Percentiles rank a stretch among this genome's conserved stretches.
phyloP scores from a whole-genome alignment of 371 early-diverging fungal species.

The Apophysomyces trapeziformis region DNA sequence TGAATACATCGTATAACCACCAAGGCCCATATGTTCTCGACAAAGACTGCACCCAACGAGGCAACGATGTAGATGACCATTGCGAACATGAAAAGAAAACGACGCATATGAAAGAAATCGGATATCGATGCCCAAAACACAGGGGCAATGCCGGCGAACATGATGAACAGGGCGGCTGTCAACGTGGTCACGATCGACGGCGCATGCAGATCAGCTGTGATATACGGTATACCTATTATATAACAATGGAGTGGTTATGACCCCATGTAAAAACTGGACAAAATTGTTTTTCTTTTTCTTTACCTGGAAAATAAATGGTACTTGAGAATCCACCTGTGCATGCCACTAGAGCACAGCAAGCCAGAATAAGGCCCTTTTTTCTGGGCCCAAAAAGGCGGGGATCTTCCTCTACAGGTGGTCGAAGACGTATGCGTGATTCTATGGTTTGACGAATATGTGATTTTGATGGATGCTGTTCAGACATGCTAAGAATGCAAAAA shows the following conservation, averaged over 20 bases:
- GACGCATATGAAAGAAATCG: conserved; percentile 59
- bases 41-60: conserved; percentile 60
- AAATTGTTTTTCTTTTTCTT: background rate
- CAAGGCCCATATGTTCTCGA: conserved; percentile 51
- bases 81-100: conserved; percentile 54
- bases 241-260: background rate
- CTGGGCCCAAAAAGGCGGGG: conserved; percentile 21
- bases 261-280: no score
- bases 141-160: conserved; percentile 51
- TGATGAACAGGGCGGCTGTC: conserved; percentile 46
- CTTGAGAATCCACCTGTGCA: conserved; percentile 23
- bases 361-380: conserved; percentile 25
- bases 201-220: conserved; percentile 17
- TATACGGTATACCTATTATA: conserved; percentile 15
- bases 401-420: conserved; percentile 36
- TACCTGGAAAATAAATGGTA: conserved; percentile 6
- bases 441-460: background rate
- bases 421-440: background rate
- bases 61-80: conserved; percentile 53
- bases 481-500: background rate
- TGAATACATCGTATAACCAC: conserved; percentile 63
- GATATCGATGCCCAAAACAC: conserved; percentile 64
- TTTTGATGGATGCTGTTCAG: background rate
- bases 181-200: conserved; percentile 36
- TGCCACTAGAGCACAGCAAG: conserved; percentile 26